Percentiles rank a stretch among this genome's conserved stretches.
These are phyloP conservation scores for Coemansia nantahalensis DNA, from an alignment of 192 early-diverging fungal genomes.

Conservation along the genomic window DNA sequence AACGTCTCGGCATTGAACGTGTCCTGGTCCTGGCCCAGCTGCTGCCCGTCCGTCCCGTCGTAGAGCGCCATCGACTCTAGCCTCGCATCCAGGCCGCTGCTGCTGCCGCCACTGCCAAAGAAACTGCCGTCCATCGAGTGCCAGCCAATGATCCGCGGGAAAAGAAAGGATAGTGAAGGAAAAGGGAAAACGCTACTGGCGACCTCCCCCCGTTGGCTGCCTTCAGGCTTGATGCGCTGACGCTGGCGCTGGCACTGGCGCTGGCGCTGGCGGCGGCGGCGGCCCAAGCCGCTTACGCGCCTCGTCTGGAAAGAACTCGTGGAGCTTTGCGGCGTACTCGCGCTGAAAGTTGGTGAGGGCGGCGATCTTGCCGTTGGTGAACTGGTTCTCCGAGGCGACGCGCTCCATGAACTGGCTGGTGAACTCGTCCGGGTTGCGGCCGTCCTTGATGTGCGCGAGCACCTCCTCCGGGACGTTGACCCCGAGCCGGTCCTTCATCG, in stretches of 20 bases:
- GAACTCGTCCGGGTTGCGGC: constrained; percentile 49
- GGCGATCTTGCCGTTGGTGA: constrained; percentile 50
- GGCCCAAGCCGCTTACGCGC: constrained; percentile 13
- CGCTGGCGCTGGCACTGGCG: neutral
- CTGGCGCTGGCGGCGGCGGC: neutral
- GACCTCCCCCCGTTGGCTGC: no score
- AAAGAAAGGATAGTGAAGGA: neutral
- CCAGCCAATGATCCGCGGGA: neutral
- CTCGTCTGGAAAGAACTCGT: constrained; percentile 46
- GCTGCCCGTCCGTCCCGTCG: constrained; percentile 56
- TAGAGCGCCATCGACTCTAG: constrained; percentile 56
- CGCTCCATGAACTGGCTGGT: constrained; percentile 52
- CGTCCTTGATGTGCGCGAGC: constrained; percentile 36
- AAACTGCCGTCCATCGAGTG: constrained; percentile 38
- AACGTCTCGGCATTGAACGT: constrained; percentile 76
- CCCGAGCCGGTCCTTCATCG: constrained; percentile 27
- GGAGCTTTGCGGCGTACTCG: constrained; percentile 41
- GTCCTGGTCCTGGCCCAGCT: constrained; percentile 66
- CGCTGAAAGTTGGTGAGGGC: constrained; percentile 47
- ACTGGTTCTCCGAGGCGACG: constrained; percentile 52
- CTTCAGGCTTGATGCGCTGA: no score
- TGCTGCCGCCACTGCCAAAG: constrained; percentile 31
- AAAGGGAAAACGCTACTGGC: no score
- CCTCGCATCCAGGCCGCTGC: constrained; percentile 61
- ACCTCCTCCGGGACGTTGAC: constrained; percentile 42